Evolutionary conservation across 2,329 filamentous ascomycete species (phyloP).

Genomic region (Pseudogymnoascus sp.): DNA sequence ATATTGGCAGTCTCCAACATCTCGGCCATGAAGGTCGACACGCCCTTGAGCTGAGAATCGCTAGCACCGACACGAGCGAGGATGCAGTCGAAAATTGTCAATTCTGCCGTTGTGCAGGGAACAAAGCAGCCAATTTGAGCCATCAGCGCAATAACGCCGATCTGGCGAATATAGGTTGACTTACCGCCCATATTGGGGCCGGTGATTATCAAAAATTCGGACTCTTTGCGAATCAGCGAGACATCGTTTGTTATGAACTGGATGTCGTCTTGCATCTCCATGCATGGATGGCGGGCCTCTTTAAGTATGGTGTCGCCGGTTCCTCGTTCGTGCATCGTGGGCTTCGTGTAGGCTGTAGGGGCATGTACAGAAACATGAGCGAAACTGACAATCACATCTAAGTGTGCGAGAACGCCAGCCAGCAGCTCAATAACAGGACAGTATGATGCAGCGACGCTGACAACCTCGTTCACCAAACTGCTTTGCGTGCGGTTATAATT

Average conservation of each 20-base stretch:
- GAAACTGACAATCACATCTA: conserved; percentile 91
- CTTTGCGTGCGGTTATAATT: conserved; percentile 94
- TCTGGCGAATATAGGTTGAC: conserved; percentile 95
- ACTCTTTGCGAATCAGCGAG: conserved; percentile 65
- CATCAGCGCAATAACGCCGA: conserved; percentile 94
- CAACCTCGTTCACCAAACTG: conserved; percentile 85
- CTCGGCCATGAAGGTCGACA: conserved; percentile 98
- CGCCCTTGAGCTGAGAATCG: conserved; percentile 94
- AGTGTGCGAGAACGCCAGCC: conserved; percentile 79
- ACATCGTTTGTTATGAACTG: conserved; percentile 99
- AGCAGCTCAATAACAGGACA: conserved; percentile 86
- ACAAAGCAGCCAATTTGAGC: conserved; percentile 96
- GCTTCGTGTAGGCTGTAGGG: conserved; percentile 82
- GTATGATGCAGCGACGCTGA: conserved; percentile 88
- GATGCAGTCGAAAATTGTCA: conserved; percentile 95
- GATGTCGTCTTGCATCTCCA: conserved; percentile 98
- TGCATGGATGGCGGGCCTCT: conserved; percentile 90
- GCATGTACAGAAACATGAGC: conserved; percentile 91
- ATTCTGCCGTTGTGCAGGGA: conserved; percentile 79
- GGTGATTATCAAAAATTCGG: conserved; percentile 92
- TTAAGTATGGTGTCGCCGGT: conserved; percentile 83
- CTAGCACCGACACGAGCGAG: conserved; percentile 91
- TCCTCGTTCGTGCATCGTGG: conserved; percentile 82
- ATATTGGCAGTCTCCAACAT: conserved; percentile 99
- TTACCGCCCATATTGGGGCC: conserved; percentile 99